Percentiles rank a stretch among this genome's conserved stretches.
Evolutionary conservation across 2,329 filamentous ascomycete genomes (phyloP).

Genomic region (Fusarium protoensiforme): DNA sequence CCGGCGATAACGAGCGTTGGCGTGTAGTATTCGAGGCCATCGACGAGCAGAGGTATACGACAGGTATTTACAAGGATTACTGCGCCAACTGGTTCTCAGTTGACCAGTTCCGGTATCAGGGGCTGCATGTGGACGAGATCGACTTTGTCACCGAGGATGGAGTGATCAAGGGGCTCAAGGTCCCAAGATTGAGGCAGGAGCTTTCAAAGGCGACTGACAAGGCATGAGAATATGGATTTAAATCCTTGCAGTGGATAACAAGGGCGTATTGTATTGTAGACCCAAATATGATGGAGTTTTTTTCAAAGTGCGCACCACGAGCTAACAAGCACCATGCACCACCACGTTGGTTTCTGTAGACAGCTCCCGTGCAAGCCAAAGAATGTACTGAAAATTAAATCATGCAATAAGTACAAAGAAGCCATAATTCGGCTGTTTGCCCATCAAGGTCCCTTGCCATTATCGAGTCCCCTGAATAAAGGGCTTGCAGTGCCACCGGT

Average conservation of each 20-base stretch:
- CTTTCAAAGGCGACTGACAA: neutral
- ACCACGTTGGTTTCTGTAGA: neutral
- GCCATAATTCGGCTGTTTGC: neutral
- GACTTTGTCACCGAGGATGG: neutral
- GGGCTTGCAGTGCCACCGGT: neutral
- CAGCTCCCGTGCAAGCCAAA: neutral
- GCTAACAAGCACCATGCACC: neutral
- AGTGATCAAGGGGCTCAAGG: neutral
- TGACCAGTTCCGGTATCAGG: neutral
- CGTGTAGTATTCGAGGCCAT: neutral
- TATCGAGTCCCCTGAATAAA: neutral
- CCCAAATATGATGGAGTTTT: neutral
- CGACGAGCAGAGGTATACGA: neutral
- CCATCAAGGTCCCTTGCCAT: neutral
- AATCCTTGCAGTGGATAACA: neutral
- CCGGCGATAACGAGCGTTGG: neutral
- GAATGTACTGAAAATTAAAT: neutral
- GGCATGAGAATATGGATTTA: rapidly evolving
- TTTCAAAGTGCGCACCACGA: neutral
- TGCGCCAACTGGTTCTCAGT: neutral
- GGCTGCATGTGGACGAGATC: neutral
- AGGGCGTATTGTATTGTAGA: neutral
- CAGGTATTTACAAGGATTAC: neutral
- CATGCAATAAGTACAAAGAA: neutral
- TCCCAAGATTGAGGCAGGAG: neutral